Base-by-base conservation (phyloP, 768 basidiomycete genomes). In the Tricholoma matsutake region DNA sequence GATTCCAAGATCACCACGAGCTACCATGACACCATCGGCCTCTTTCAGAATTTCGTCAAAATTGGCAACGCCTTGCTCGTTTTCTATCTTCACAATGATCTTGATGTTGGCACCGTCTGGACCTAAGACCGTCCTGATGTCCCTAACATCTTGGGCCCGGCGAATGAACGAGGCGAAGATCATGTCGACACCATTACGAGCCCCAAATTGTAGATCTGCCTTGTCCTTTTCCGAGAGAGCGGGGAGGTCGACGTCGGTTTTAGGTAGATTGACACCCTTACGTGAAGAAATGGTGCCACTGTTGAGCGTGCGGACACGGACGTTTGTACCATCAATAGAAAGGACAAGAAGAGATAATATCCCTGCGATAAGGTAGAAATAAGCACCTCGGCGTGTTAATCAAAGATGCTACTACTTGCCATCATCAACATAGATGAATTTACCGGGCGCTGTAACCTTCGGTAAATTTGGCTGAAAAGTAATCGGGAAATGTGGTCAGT, bases 71-170 rank as follows among this genome's bases (percentile, higher is more conserved):
- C 97, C 97, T 78, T 99, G 97, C 76, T 98, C 93, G 78, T 99
- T 99, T 78, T 99, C 97, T 66, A 99, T 98, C 79, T 99, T 99
- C 79, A 96, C 95, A 67, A 99, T 98, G 75, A 99, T 94, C 79
- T 98, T 98, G 83, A 99, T 95, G 79, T 79, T 88, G 58, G 94
- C 91, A 60, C 97, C 97, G 56, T 94, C 95, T 34, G 96, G 89
- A 53, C 97, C 97, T 65, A 99, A 88, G 63, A 96, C 92, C 54
- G 86, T 82, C 65, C 95, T 91, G 74, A 99, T 98, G 69, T 97
- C 93, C 65, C 79, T 83, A 72, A 99, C 96, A 73, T 99, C 97
- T 68, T 97, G 84, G 28, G 86, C 96, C 59, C 91, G 88, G 63
- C 97, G 94, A 76, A 99, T 98, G 76, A 98, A 99, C 3, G 97